Base-by-base conservation (phyloP, 2,329 filamentous ascomycete genomes). In the Apiospora aurea region DNA sequence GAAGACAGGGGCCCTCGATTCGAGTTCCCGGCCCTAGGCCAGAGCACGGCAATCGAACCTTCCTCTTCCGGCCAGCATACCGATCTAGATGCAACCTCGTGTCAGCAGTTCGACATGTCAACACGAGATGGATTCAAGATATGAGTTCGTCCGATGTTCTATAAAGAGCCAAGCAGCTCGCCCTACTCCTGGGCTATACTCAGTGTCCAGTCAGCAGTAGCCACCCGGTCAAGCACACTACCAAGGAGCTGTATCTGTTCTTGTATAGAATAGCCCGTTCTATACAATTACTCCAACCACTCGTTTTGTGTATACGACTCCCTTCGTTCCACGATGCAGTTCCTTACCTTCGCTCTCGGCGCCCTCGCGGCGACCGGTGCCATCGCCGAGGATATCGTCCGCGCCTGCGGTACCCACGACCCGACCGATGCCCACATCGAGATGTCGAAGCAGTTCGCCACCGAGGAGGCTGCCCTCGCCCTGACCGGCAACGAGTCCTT, bases 341-440 rank as follows among this genome's bases (percentile, higher is more conserved):
- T 73, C 72, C 70, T 41, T 51, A 21, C 69, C 3, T 24, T 71
- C 34, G 44, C 70, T 49, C 41, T 72, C 57, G 67, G 61, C n/a
- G 71, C 71, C 72, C 49, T 73, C 41, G 71, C 70, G 71, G 72
- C 71, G 21, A 69, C 72, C 64, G 69, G 68, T 26, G 71, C 57
- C 11, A 46, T 68, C 34, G 69, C 70, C n/a, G 57, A 38, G 29
- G 57, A 64, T 8, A 14, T 41, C 16, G 51, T 43, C 38, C 69
- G 69, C 47, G 10, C 24, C 7, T 80, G 79, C 70, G 77, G 77
- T 47, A 78, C 78, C 26, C 77, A 77, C 38, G 77, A 77, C 11
- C 79, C 79, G 1, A 79, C 76, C 18, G 70, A 70, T 26, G 72
- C 76, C 72, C 78, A 80, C 68, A 72, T 77, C 14, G 78, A 76